Evolutionary conservation across 768 basidiomycete species (phyloP).

Genomic region (Tephrocybe sp.): DNA sequence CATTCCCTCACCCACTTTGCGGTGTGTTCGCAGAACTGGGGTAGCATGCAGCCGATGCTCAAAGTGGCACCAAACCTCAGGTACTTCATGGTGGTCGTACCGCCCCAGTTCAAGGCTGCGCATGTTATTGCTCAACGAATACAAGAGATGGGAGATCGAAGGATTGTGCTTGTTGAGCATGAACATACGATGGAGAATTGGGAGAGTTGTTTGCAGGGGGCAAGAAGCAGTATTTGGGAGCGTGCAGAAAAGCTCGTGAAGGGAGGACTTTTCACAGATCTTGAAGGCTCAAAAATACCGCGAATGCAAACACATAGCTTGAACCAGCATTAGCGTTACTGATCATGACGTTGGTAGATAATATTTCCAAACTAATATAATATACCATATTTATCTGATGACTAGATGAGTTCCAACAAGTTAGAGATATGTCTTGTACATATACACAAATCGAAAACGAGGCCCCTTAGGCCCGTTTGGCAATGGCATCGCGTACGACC

Average conservation of each 20-base stretch:
- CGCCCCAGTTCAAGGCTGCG: slow-evolving; percentile 12
- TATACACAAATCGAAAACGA: too few species aligned
- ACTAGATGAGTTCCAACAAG: background rate
- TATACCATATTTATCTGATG: too few species aligned
- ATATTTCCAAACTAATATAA: too few species aligned
- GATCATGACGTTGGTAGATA: too few species aligned
- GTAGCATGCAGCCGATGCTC: slow-evolving; percentile 18
- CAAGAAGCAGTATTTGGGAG: slow-evolving; percentile 17
- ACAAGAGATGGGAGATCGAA: slow-evolving; percentile 17
- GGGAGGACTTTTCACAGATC: background rate
- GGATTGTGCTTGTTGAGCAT: slow-evolving; percentile 18
- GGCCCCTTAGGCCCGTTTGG: background rate
- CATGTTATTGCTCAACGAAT: slow-evolving; percentile 17
- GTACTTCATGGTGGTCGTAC: slow-evolving; percentile 19
- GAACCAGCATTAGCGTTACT: too few species aligned
- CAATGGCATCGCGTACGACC: slow-evolving; percentile 31
- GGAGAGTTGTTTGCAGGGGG: slow-evolving; percentile 12
- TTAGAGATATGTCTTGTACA: background rate
- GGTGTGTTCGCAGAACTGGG: slow-evolving; percentile 22
- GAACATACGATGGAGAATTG: slow-evolving; percentile 15
- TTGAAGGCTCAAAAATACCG: background rate
- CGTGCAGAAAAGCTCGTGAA: background rate
- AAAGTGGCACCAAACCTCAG: slow-evolving; percentile 17
- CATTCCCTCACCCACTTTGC: slow-evolving; percentile 20
- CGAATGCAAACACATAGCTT: too few species aligned